A percentile compares a stretch with the other conserved stretches of the same genome.
Conservation (phyloP, 805 yeast species). For the Tetrapisispora phaffii region DNA sequence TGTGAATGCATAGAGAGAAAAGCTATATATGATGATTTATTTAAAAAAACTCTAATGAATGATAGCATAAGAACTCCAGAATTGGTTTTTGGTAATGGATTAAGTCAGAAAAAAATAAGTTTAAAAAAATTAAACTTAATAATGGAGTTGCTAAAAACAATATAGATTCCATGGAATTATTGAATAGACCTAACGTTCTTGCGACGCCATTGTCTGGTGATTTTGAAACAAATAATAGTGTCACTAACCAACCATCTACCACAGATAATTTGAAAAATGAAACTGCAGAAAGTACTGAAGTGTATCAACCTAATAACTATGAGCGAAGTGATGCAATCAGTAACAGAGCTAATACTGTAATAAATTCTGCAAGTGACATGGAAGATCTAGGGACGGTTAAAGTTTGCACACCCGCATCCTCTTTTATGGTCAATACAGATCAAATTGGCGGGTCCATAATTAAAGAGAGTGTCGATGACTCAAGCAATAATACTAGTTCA, state of each 20-base stretch:
- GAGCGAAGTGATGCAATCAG: neutral
- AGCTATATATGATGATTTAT: neutral
- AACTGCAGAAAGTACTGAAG: neutral
- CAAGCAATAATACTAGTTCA: constrained; percentile 4
- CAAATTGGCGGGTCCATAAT: neutral
- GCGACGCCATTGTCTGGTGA: constrained; percentile 1
- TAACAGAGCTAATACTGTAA: neutral
- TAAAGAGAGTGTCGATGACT: neutral
- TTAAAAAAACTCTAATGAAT: neutral
- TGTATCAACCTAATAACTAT: neutral
- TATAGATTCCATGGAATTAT: neutral
- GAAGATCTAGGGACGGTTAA: neutral
- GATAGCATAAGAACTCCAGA: neutral
- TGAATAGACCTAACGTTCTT: neutral
- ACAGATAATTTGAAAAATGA: neutral
- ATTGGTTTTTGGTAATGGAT: neutral
- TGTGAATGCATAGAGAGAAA: neutral
- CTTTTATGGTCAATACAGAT: neutral
- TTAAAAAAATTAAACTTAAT: neutral
- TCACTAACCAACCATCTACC: neutral
- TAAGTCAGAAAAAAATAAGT: neutral
- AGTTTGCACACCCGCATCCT: constrained; percentile 1
- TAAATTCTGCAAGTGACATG: neutral
- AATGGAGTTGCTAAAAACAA: neutral
- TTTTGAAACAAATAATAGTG: neutral